phyloP scores from a whole-genome alignment of 73 alveolate genomes.

The Uronychia binucleata region DNA sequence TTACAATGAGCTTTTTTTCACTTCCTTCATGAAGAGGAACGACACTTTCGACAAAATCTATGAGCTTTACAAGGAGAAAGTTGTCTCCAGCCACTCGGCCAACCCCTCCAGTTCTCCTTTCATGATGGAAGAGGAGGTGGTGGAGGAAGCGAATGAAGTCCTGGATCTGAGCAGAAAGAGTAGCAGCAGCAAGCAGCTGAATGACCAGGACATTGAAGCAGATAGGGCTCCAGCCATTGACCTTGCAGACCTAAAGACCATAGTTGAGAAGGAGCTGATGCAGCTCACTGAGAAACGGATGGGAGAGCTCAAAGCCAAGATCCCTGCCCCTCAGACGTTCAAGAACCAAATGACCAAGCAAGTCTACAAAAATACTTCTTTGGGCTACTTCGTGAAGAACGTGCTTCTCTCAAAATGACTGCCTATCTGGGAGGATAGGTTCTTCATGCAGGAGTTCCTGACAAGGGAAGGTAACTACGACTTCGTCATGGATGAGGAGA shows the following conservation, averaged over 20 bases:
- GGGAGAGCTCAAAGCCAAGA: neutral
- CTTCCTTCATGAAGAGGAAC: constrained; percentile 56
- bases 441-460: neutral
- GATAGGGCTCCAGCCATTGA: too few species aligned
- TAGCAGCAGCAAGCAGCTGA: too few species aligned
- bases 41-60: constrained; percentile 10
- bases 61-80: neutral
- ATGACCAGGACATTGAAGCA: too few species aligned
- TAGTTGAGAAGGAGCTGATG: neutral
- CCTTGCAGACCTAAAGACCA: too few species aligned
- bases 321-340: neutral
- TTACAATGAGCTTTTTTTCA: constrained; percentile 52
- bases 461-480: neutral
- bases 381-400: neutral
- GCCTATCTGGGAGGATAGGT: neutral
- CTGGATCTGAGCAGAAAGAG: too few species aligned
- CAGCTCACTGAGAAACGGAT: neutral
- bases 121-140: too few species aligned
- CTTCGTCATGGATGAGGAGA: neutral
- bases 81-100: neutral
- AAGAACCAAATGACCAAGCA: neutral
- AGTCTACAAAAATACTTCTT: neutral
- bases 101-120: too few species aligned
- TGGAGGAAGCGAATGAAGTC: too few species aligned
- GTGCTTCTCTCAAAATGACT: neutral